Conservation (phyloP, 1,139 yeast species). For the Kluyveromyces sp. region DNA sequence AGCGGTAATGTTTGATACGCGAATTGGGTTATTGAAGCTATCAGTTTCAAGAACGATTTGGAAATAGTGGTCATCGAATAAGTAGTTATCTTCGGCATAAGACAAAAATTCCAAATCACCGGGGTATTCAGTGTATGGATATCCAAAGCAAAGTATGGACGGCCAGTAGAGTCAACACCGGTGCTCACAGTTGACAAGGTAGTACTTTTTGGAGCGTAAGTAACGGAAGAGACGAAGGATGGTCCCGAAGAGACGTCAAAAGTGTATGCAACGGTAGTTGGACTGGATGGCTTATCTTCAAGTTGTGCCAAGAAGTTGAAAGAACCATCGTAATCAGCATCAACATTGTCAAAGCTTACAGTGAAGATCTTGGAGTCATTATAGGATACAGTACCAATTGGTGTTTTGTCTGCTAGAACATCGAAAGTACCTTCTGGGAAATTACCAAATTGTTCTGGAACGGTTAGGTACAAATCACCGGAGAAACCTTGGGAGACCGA, state of each 20-base stretch:
- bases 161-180: slow-evolving; percentile 18
- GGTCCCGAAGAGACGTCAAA: slow-evolving; percentile 19
- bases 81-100: slow-evolving; percentile 9
- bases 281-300: slow-evolving; percentile 13
- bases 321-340: slow-evolving; percentile 13
- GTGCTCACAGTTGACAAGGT: slow-evolving; percentile 19
- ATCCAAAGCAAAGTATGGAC: slow-evolving; percentile 26
- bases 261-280: slow-evolving; percentile 14
- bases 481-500: slow-evolving; percentile 16
- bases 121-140: slow-evolving; percentile 17
- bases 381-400: slow-evolving; percentile 16
- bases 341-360: slow-evolving; percentile 12
- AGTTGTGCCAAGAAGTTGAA: slow-evolving; percentile 23
- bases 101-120: slow-evolving; percentile 19
- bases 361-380: slow-evolving; percentile 19
- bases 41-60: slow-evolving; percentile 21
- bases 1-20: slow-evolving; percentile 18
- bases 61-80: slow-evolving; percentile 14
- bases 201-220: slow-evolving; percentile 15
- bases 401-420: slow-evolving; percentile 13
- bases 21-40: slow-evolving; percentile 20
- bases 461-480: slow-evolving; percentile 16
- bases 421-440: slow-evolving; percentile 17
- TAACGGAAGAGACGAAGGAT: slow-evolving; percentile 14
- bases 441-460: slow-evolving; percentile 20